Evolutionary conservation across 1,284 basidiomycete species (phyloP).

Genomic region (Ustilago trichophora): DNA sequence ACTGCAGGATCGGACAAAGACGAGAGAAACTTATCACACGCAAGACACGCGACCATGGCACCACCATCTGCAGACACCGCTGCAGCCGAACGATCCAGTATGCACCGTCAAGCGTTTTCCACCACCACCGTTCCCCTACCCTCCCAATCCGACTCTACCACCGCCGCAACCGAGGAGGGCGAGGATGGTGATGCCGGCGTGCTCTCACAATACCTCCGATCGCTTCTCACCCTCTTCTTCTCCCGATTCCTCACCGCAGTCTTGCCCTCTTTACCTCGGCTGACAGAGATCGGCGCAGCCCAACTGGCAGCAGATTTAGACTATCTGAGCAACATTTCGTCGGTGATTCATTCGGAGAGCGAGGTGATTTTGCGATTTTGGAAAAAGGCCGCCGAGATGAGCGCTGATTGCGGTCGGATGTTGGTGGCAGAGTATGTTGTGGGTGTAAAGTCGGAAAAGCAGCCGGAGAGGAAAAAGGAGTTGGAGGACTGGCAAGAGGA

Average conservation of each 20-base stretch:
- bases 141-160: slow-evolving; percentile 52
- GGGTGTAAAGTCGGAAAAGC: background rate
- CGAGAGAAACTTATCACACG: background rate
- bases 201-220: slow-evolving; percentile 80
- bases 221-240: slow-evolving; percentile 75
- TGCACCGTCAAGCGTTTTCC: slow-evolving; percentile 35
- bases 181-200: slow-evolving; percentile 65
- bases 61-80: background rate
- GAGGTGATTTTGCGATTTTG: slow-evolving; percentile 20
- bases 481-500: slow-evolving; percentile 13
- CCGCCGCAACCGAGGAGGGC: slow-evolving; percentile 47
- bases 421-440: slow-evolving; percentile 13
- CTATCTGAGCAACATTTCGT: slow-evolving; percentile 89
- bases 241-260: slow-evolving; percentile 67
- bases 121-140: slow-evolving; percentile 66
- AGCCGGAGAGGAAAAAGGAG: background rate
- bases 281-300: slow-evolving; percentile 76
- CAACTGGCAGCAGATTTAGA: slow-evolving; percentile 88
- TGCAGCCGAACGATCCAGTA: slow-evolving; percentile 21
- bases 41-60: slow-evolving; percentile 14
- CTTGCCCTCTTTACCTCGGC: slow-evolving; percentile 70
- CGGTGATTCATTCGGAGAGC: slow-evolving; percentile 72
- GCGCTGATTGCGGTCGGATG: slow-evolving; percentile 6
- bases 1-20: slow-evolving; percentile 67
- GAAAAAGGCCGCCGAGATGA: slow-evolving; percentile 26